Evolutionary conservation across 1,284 basidiomycete species (phyloP).

Genomic region (Chondrostereum purpureum): DNA sequence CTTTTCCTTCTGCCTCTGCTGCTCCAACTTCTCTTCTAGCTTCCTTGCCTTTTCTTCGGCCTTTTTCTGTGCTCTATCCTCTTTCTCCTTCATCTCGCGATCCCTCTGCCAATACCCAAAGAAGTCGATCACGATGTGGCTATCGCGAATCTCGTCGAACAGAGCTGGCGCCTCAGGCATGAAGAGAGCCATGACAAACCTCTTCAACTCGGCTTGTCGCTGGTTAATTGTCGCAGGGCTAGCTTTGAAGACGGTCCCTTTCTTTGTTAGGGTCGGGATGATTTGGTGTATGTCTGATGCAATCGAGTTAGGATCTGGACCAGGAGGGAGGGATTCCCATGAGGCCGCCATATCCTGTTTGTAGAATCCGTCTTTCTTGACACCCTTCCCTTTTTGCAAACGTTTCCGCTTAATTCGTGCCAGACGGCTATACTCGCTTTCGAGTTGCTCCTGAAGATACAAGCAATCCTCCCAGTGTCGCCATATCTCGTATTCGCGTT

Average conservation of each 20-base stretch:
- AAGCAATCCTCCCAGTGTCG: conserved; percentile 76
- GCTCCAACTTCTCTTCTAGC: conserved; percentile 3
- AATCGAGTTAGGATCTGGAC: conserved; percentile 65
- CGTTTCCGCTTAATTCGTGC: conserved; percentile 59
- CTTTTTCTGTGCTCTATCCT: conserved; percentile 15
- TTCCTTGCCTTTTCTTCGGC: no score
- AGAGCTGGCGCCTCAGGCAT: conserved; percentile 55
- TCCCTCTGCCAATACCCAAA: conserved; percentile 73
- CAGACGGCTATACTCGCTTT: conserved; percentile 53
- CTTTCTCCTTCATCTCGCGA: conserved; percentile 48
- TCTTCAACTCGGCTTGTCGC: conserved; percentile 50
- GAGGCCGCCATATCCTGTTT: conserved; percentile 68
- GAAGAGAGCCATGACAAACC: conserved; percentile 54
- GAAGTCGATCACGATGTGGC: conserved; percentile 59
- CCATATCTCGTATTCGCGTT: conserved; percentile 63
- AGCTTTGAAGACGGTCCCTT: conserved; percentile 62
- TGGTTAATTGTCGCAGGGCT: conserved; percentile 61
- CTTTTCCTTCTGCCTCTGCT: conserved; percentile 9
- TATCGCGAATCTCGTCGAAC: conserved; percentile 56
- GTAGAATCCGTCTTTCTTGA: conserved; percentile 69
- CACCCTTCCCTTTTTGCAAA: conserved; percentile 61
- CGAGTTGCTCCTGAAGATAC: conserved; percentile 63
- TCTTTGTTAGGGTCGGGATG: conserved; percentile 62
- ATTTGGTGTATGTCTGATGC: conserved; percentile 58
- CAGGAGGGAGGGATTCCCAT: conserved; percentile 79